Percentiles rank a stretch among this genome's conserved stretches.
phyloP scores from a whole-genome alignment of 768 basidiomycete species.

The Lenzites betulinus region DNA sequence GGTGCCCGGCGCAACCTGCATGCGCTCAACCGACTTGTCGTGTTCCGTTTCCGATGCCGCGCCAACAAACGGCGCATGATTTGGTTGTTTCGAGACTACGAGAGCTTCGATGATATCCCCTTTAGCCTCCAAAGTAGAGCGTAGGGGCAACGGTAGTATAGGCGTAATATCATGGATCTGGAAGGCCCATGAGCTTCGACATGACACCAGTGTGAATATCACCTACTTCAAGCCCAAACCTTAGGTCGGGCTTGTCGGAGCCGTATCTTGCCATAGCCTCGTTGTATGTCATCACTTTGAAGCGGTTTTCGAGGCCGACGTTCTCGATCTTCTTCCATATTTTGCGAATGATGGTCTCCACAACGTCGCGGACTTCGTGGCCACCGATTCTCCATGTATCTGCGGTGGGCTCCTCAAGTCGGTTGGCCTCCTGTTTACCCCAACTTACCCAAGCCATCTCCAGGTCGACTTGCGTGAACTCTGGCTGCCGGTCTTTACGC shows the following conservation, averaged over 20 bases:
- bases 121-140: conserved; percentile 9
- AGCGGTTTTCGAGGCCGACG: conserved; percentile 57
- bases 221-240: conserved; percentile 83
- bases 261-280: conserved; percentile 97
- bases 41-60: neutral
- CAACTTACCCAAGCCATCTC: conserved; percentile 96
- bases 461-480: conserved; percentile 96
- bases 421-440: conserved; percentile 39
- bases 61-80: conserved; percentile 2
- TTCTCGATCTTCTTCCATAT: conserved; percentile 78
- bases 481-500: conserved; percentile 92
- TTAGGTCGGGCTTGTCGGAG: conserved; percentile 92
- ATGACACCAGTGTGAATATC: neutral
- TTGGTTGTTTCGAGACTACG: neutral
- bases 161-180: conserved; percentile 30
- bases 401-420: neutral
- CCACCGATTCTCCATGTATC: conserved; percentile 86
- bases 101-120: conserved; percentile 26
- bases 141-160: conserved; percentile 14
- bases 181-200: neutral
- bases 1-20: neutral
- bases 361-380: conserved; percentile 72
- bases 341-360: conserved; percentile 71
- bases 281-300: conserved; percentile 84
- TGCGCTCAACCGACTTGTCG: conserved; percentile 2